A percentile compares a stretch with the other conserved stretches of the same genome.
Conservation (phyloP, 495 filamentous ascomycete species). For the Neurospora hispaniola region DNA sequence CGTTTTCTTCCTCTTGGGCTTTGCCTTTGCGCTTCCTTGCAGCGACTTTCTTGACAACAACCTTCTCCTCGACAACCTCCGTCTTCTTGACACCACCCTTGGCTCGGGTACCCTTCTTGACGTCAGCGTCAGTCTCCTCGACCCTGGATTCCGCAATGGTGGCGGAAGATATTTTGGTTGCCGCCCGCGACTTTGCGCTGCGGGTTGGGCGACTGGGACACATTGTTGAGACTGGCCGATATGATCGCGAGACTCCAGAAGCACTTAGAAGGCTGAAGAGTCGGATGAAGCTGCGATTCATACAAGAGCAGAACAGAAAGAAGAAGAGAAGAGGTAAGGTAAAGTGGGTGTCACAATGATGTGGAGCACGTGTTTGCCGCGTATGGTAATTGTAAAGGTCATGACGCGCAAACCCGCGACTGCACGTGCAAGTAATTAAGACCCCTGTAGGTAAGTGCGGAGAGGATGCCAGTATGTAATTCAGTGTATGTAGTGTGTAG, state of each 20-base stretch:
- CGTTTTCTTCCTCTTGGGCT: slow-evolving; percentile 9
- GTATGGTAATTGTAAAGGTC: neutral
- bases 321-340: neutral
- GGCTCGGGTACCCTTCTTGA: neutral
- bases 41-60: slow-evolving; percentile 6
- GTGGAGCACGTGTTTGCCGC: neutral
- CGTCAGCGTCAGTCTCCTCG: neutral
- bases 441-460: neutral
- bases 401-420: neutral
- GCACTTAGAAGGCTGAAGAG: neutral
- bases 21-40: slow-evolving; percentile 28
- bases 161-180: neutral
- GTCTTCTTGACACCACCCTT: neutral
- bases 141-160: neutral
- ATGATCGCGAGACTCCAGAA: neutral
- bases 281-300: neutral
- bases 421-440: neutral
- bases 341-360: neutral
- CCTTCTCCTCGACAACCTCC: slow-evolving; percentile 3
- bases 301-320: neutral
- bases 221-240: neutral
- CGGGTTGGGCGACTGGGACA: neutral
- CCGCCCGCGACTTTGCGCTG: neutral
- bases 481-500: no score
- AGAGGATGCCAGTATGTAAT: neutral